Evolutionary conservation across 2,329 filamentous ascomycete species (phyloP).

Genomic region (Cyphellophora attinorum): DNA sequence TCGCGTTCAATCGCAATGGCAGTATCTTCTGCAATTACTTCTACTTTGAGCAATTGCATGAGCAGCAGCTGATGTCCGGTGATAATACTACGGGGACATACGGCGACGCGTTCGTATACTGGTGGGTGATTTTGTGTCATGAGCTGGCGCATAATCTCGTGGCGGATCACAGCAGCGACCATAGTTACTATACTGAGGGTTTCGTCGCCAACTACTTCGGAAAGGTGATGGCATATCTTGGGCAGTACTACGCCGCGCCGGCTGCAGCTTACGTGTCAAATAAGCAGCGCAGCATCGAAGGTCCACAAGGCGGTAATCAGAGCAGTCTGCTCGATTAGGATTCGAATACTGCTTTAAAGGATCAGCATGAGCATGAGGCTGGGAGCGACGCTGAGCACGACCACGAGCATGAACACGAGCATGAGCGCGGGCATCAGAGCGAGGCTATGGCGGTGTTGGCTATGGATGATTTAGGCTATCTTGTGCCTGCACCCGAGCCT

Average conservation of each 20-base stretch:
- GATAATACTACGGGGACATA: conserved; percentile 34
- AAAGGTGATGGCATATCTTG: conserved; percentile 11
- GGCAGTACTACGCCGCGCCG: conserved; percentile 2
- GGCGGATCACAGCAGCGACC: conserved; percentile 62
- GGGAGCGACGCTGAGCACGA: no score
- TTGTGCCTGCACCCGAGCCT: no score
- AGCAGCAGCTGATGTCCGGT: conserved; percentile 33
- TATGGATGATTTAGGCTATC: no score
- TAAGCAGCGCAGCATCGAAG: no score
- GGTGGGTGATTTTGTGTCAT: conserved; percentile 93
- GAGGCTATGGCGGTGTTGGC: no score
- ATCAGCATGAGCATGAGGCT: no score
- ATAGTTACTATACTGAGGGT: conserved; percentile 64
- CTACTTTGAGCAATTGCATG: conserved; percentile 75
- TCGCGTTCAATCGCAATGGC: conserved; percentile 83
- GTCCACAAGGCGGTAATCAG: no score
- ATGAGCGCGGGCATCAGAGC: no score
- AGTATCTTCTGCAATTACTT: conserved; percentile 90
- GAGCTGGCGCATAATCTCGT: conserved; percentile 94
- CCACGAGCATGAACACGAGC: no score
- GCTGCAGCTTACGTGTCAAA: no score
- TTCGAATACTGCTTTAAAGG: no score
- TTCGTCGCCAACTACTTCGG: conserved; percentile 19
- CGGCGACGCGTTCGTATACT: conserved; percentile 68
- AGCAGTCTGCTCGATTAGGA: no score